These are phyloP conservation scores for Diaporthe citri DNA, from an alignment of 2,329 filamentous ascomycete species.

Conservation along the genomic window DNA sequence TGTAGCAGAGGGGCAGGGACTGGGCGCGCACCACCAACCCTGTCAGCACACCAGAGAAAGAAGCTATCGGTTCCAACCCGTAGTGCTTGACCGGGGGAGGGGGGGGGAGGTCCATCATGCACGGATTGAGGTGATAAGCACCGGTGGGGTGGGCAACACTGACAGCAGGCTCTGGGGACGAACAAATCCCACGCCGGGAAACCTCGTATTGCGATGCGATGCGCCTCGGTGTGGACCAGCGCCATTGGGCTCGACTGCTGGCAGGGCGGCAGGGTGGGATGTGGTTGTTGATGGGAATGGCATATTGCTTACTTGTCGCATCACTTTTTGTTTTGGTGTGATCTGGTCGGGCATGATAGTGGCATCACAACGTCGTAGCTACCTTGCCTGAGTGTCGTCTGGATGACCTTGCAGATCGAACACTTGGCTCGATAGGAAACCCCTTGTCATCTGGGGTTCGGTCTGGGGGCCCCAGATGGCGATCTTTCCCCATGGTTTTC, in stretches of 20 bases:
- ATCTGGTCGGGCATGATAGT: background rate
- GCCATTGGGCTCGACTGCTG: background rate
- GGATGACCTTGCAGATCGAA: background rate
- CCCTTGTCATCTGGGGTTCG: background rate
- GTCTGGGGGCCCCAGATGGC: background rate
- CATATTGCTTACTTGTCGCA: constrained; percentile 5
- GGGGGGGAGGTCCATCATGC: background rate
- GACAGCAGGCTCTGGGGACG: background rate
- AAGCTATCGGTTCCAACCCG: constrained; percentile 5
- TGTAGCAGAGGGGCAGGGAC: background rate
- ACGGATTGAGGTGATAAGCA: background rate
- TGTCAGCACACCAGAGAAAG: background rate
- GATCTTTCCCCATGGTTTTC: background rate
- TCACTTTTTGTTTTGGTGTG: background rate
- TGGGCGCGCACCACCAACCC: background rate
- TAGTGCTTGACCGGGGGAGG: background rate
- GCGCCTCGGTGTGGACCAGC: background rate
- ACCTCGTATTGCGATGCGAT: constrained; percentile 30
- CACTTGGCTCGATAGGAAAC: background rate
- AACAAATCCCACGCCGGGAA: constrained; percentile 17
- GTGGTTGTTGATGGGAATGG: background rate
- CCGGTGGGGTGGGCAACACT: background rate
- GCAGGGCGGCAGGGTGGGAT: background rate
- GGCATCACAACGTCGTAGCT: background rate
- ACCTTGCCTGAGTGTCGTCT: background rate